Evolutionary conservation across 2,329 filamentous ascomycete species (phyloP).

Genomic region (Talaromyces albobiverticillius): DNA sequence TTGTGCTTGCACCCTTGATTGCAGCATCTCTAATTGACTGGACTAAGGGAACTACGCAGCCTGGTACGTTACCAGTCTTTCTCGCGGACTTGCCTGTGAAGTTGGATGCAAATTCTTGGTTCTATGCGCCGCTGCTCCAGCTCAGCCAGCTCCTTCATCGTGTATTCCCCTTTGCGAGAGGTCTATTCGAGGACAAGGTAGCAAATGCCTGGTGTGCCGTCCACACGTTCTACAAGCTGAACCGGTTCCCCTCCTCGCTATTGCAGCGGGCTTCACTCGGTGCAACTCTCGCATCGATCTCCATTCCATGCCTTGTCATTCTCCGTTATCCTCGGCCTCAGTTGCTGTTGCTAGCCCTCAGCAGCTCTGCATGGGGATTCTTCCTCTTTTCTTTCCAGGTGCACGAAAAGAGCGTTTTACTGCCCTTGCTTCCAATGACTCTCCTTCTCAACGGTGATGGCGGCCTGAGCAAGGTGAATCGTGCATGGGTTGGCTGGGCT

Average conservation of each 20-base stretch:
- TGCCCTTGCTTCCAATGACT: slow-evolving; percentile 92
- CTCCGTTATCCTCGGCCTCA: slow-evolving; percentile 74
- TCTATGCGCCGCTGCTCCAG: slow-evolving; percentile 75
- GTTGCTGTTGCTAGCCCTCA: slow-evolving; percentile 74
- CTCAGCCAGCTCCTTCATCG: slow-evolving; percentile 80
- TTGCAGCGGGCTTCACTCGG: slow-evolving; percentile 74
- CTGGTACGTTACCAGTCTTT: slow-evolving; percentile 63
- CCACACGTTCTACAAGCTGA: slow-evolving; percentile 85
- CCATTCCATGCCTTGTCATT: slow-evolving; percentile 74
- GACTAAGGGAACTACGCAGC: slow-evolving; percentile 61
- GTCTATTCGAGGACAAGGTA: slow-evolving; percentile 97
- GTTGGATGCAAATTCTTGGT: slow-evolving; percentile 63
- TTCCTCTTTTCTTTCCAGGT: slow-evolving; percentile 98
- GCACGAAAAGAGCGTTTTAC: slow-evolving; percentile 93
- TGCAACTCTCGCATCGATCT: slow-evolving; percentile 71
- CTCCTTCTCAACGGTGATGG: slow-evolving; percentile 74
- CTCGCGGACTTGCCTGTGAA: slow-evolving; percentile 55
- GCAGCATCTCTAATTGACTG: slow-evolving; percentile 68
- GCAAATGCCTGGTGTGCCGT: slow-evolving; percentile 97
- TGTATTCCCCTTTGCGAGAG: slow-evolving; percentile 94
- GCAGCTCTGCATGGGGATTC: slow-evolving; percentile 89
- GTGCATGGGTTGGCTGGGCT: slow-evolving; percentile 94
- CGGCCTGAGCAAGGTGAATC: slow-evolving; percentile 70
- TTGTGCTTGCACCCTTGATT: slow-evolving; percentile 73
- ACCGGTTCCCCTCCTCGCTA: slow-evolving; percentile 65